A percentile compares a stretch with the other conserved stretches of the same genome.
Evolutionary conservation across 116 monocot genomes (phyloP).

Genomic region (Posidonia oceanica): DNA sequence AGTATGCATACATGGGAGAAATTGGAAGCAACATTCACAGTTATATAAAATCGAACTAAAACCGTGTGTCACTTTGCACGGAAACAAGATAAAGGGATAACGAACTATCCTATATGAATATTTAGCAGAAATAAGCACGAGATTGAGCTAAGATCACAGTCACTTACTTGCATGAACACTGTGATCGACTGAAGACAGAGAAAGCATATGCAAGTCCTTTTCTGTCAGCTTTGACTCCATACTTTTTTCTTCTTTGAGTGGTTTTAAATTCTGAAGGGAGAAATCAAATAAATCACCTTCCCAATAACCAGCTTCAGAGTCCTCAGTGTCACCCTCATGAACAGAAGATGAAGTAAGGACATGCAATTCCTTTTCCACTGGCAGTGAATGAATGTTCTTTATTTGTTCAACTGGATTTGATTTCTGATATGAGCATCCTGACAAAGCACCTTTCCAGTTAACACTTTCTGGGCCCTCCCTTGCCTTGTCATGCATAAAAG

Average conservation of each 20-base stretch:
- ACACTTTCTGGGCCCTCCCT: neutral
- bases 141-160: neutral
- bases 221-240: neutral
- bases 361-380: slow-evolving; percentile 25
- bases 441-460: neutral
- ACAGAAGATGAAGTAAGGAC: slow-evolving; percentile 12
- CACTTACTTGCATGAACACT: slow-evolving; percentile 1
- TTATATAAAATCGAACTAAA: no score
- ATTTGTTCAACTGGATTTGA: neutral
- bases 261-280: slow-evolving; percentile 4
- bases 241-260: neutral
- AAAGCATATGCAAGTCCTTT: slow-evolving; percentile 11
- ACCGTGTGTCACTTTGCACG: no score
- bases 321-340: neutral
- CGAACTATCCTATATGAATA: no score
- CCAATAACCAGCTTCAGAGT: neutral
- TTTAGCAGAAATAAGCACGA: slow-evolving; percentile 2
- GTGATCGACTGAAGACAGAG: neutral
- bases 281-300: slow-evolving; percentile 3
- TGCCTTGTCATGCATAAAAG: neutral
- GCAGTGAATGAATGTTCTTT: neutral
- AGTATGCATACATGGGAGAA: no score
- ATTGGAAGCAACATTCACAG: no score
- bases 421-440: neutral
- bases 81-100: no score